A percentile compares a stretch with the other conserved stretches of the same genome.
These are phyloP conservation scores for Ogataea ganodermae DNA, from an alignment of 805 yeast species.

Conservation along the genomic window DNA sequence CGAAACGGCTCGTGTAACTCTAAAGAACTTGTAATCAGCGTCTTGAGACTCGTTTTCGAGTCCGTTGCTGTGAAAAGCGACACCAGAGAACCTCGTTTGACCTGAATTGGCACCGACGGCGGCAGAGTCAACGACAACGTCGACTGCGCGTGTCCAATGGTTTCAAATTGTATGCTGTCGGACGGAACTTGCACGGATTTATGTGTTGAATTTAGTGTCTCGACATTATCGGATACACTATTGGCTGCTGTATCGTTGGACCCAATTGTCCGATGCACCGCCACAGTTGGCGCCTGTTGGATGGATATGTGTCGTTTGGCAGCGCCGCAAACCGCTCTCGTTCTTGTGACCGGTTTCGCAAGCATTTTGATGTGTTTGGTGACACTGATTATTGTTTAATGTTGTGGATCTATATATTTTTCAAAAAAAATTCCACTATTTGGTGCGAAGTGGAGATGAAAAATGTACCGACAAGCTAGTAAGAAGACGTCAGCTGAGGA, in stretches of 20 bases:
- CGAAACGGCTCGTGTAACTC: constrained; percentile 42
- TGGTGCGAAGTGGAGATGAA: too few species aligned
- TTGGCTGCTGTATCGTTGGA: constrained; percentile 1
- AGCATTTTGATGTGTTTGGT: neutral
- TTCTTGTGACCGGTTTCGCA: neutral
- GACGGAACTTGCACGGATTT: neutral
- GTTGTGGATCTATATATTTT: too few species aligned
- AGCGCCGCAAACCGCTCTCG: neutral
- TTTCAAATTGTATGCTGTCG: constrained; percentile 37
- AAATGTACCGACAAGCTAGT: too few species aligned
- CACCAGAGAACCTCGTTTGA: constrained; percentile 51
- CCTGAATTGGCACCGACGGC: constrained; percentile 56
- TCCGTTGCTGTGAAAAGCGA: constrained; percentile 40
- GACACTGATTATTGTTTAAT: neutral
- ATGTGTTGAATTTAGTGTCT: constrained; percentile 11
- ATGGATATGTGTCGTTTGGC: constrained; percentile 16
- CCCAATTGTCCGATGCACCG: neutral
- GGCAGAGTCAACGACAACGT: constrained; percentile 53
- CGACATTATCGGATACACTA: constrained; percentile 15
- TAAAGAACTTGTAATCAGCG: constrained; percentile 30
- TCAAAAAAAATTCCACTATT: too few species aligned
- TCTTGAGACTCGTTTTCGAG: constrained; percentile 9
- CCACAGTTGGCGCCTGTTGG: constrained; percentile 20
- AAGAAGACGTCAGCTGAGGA: too few species aligned
- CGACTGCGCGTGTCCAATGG: constrained; percentile 51